Evolutionary conservation across 2,329 filamentous ascomycete species (phyloP).

Genomic region (Gnomoniopsis sp.): DNA sequence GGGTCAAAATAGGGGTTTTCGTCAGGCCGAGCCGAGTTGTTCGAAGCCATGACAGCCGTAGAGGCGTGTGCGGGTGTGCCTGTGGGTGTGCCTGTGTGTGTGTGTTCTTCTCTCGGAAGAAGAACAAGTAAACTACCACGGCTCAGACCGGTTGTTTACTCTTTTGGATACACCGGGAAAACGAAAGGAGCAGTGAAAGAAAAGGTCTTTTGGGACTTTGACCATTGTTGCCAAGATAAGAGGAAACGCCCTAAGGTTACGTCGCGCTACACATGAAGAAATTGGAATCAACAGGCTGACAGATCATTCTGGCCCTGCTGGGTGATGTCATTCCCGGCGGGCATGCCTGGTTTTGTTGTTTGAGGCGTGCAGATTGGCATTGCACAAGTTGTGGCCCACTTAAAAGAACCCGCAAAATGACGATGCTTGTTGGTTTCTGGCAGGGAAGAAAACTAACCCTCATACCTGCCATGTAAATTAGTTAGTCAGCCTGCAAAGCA

Average conservation of each 20-base stretch:
- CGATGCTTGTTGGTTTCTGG: no score
- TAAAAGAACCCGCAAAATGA: no score
- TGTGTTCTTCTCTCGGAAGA: not conserved
- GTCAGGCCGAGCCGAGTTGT: not conserved
- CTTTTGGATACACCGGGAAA: not conserved
- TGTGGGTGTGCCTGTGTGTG: no score
- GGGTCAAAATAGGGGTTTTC: slow-evolving; percentile 14
- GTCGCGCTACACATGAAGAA: not conserved
- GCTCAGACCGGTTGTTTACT: not conserved
- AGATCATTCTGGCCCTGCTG: not conserved
- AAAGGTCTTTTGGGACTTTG: not conserved
- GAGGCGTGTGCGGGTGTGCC: not conserved
- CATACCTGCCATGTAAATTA: no score
- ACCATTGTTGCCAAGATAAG: not conserved
- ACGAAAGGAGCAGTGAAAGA: not conserved
- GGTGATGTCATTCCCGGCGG: slow-evolving; percentile 1
- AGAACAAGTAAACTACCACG: not conserved
- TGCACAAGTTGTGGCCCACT: not conserved
- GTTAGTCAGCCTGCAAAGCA: not conserved
- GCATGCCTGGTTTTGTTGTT: not conserved
- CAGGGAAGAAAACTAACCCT: no score
- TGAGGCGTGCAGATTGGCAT: not conserved
- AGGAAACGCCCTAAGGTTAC: no score
- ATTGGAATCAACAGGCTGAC: not conserved
- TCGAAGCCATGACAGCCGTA: not conserved